Conservation (phyloP, 2,329 filamentous ascomycete genomes). For the Colletotrichum sp. region DNA sequence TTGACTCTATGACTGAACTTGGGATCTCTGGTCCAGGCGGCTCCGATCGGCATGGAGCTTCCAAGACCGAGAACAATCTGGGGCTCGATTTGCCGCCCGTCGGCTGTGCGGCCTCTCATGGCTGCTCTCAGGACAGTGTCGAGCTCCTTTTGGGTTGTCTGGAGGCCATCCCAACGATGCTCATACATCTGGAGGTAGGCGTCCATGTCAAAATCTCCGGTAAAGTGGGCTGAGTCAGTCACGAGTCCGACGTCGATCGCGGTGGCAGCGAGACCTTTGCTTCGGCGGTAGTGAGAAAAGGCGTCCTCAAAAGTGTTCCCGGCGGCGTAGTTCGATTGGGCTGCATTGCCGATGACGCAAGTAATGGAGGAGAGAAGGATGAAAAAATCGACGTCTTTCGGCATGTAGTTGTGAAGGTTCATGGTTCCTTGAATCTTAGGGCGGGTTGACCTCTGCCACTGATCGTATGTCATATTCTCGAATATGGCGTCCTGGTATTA, state of each 20-base stretch:
- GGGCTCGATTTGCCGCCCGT: background rate
- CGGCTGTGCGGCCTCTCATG: background rate
- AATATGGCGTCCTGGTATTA: conserved; percentile 29
- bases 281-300: conserved; percentile 25
- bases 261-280: conserved; percentile 13
- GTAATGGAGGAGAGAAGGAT: conserved; percentile 40
- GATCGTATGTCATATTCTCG: conserved; percentile 36
- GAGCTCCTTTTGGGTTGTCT: background rate
- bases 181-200: conserved; percentile 9
- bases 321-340: conserved; percentile 45
- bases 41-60: background rate
- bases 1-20: conserved; percentile 3
- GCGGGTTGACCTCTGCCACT: conserved; percentile 31
- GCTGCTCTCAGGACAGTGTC: background rate
- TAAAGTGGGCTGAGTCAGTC: background rate
- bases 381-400: conserved; percentile 39
- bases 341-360: conserved; percentile 36
- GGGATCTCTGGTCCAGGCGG: background rate
- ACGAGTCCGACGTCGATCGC: conserved; percentile 26
- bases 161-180: background rate
- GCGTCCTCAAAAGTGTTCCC: conserved; percentile 38
- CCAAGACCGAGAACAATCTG: background rate
- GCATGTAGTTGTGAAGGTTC: conserved; percentile 31
- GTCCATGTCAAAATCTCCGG: background rate
- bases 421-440: conserved; percentile 38